Conservation (phyloP, 345 rosid species). For the Litchi chinensis region DNA sequence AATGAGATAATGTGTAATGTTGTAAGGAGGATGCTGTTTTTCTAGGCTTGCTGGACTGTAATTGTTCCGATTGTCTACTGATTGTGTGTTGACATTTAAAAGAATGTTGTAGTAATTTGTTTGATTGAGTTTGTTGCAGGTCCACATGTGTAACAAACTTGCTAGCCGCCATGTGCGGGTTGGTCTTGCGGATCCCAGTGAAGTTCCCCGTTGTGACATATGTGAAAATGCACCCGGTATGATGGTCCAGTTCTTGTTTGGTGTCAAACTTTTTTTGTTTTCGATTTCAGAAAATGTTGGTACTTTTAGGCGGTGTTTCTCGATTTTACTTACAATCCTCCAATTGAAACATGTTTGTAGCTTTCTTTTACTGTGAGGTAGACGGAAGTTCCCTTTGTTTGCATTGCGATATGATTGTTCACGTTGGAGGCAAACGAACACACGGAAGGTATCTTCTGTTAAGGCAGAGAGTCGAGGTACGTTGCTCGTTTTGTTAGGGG, state of each 20-base stretch:
- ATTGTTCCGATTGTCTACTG: neutral
- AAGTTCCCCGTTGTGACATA: slow-evolving; percentile 72
- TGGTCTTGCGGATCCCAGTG: slow-evolving; percentile 71
- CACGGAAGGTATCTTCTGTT: slow-evolving; percentile 67
- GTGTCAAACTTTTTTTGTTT: neutral
- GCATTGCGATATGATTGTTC: slow-evolving; percentile 84
- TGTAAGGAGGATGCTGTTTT: neutral
- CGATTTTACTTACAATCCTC: neutral
- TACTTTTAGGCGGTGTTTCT: neutral
- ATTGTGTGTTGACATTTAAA: neutral
- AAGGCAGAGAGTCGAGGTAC: slow-evolving; percentile 80
- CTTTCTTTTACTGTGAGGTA: slow-evolving; percentile 87
- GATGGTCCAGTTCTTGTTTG: slow-evolving; percentile 13
- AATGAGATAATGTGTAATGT: neutral
- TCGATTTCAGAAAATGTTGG: neutral
- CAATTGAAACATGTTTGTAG: slow-evolving; percentile 37
- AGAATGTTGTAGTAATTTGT: neutral
- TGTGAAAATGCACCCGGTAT: slow-evolving; percentile 85
- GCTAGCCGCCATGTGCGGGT: slow-evolving; percentile 85
- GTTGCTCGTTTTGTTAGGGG: slow-evolving; percentile 1
- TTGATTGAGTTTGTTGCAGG: slow-evolving; percentile 43
- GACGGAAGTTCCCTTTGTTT: slow-evolving; percentile 86
- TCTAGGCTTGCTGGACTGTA: neutral
- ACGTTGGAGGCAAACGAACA: slow-evolving; percentile 79
- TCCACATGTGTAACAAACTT: slow-evolving; percentile 80